Evolutionary conservation across 768 basidiomycete species (phyloP), one percentile per base, ranked within the genome.

Genomic region (Mycena leptocephala): DNA sequence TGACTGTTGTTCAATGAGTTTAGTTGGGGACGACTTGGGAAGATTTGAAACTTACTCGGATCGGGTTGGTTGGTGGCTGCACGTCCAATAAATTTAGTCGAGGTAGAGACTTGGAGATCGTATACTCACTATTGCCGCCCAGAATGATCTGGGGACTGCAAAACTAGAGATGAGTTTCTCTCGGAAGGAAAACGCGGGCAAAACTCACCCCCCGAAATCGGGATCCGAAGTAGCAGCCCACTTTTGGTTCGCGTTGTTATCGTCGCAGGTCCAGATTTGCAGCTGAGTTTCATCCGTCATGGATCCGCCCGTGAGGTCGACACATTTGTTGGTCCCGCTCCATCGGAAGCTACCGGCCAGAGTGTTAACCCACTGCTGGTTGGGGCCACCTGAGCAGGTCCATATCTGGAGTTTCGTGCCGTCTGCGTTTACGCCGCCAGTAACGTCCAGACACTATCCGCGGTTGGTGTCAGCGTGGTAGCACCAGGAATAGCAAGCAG

Each of bases 381-480:
- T 73, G 16, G 72, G 63, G 8, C 72, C 72, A 11, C 64, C 72
- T 2, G 41, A 20, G 72, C 72, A 73, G 11, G 39, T 59, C 72
- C 72, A 73, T 30, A 66, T 73, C 55, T 73, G 72, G 16, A 73
- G 72, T 5, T 46, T 43, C 8, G 72, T 73, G 53, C 72, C 72
- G 55, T 20, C 7, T 5, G 51, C 63, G 41, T 73, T 73, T 14
- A 48, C 55, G 3, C 72, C 72, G 32, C 22, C 26, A 6, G 55
- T 56, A 11, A 73, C 72, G 41, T 73, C 72, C 22, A 73, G 9
- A 20, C 72, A 73, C 72, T 72, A 43, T 32, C 35, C 30, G 5
- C 39, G 32, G 8, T 30, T 22, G 18, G 33, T 11, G 69, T 70
- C 35, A 61, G 41, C n/a, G 10, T 24, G 18, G 18, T 4, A 14